Percentiles rank a stretch among this genome's conserved stretches.
Conservation (phyloP, 2,329 filamentous ascomycete genomes). For the Aspergillus candidus region DNA sequence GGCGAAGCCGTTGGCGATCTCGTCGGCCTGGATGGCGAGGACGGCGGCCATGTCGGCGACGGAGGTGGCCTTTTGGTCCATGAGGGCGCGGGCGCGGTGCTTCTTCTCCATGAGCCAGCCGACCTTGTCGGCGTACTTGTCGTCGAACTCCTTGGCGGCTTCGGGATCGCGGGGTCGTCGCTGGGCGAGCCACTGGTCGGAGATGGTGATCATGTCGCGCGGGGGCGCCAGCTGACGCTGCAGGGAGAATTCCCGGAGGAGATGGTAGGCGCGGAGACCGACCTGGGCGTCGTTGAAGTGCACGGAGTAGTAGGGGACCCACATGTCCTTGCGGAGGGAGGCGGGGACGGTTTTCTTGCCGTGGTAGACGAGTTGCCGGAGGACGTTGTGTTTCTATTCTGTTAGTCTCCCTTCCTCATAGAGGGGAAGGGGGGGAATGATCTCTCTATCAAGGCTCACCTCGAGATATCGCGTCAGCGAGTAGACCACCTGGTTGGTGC, state of each 20-base stretch:
- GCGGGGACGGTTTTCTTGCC: slow-evolving; percentile 59
- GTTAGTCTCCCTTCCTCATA: background rate
- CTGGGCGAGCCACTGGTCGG: slow-evolving; percentile 37
- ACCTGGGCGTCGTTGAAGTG: slow-evolving; percentile 47
- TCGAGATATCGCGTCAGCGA: slow-evolving; percentile 53
- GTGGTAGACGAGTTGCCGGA: slow-evolving; percentile 56
- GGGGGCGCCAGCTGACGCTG: slow-evolving; percentile 52
- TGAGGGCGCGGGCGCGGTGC: slow-evolving; percentile 47
- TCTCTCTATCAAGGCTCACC: too few species aligned
- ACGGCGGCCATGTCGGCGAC: slow-evolving; percentile 57
- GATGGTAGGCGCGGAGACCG: slow-evolving; percentile 52
- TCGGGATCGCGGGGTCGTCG: slow-evolving; percentile 35
- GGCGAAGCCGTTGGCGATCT: slow-evolving; percentile 26
- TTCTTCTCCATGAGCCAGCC: slow-evolving; percentile 43
- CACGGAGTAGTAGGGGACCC: slow-evolving; percentile 55
- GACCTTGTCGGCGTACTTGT: slow-evolving; percentile 37
- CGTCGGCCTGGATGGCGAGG: slow-evolving; percentile 44
- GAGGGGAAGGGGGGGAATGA: too few species aligned
- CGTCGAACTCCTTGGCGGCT: slow-evolving; percentile 37
- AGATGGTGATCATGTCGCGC: slow-evolving; percentile 38
- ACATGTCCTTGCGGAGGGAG: slow-evolving; percentile 55
- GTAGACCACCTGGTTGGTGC: slow-evolving; percentile 60
- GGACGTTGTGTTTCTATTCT: slow-evolving; percentile 43
- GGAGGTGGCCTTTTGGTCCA: slow-evolving; percentile 60
- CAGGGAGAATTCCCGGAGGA: slow-evolving; percentile 55